phyloP scores from a whole-genome alignment of 345 rosid genomes.

The Physaria fendleri region DNA sequence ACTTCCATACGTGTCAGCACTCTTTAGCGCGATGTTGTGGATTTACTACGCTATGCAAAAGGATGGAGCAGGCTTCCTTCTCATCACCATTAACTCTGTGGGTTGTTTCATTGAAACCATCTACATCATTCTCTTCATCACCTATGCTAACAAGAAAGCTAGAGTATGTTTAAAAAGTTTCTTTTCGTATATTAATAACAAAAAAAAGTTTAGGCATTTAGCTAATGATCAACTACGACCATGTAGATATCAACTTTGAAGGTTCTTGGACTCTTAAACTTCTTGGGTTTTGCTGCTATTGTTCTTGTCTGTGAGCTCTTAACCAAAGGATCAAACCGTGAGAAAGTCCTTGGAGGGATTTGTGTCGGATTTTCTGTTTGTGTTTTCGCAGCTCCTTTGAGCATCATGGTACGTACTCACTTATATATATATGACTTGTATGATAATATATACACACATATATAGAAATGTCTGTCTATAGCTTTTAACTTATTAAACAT shows the following conservation, averaged over 20 bases:
- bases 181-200: not conserved
- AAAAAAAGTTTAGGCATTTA: not conserved
- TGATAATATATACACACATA: not conserved
- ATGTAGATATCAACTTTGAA: constrained; percentile 43
- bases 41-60: constrained; percentile 59
- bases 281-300: constrained; percentile 39
- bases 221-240: constrained; percentile 12
- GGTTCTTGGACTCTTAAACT: constrained; percentile 41
- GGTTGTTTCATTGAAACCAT: constrained; percentile 57
- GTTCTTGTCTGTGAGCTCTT: constrained; percentile 38
- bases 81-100: constrained; percentile 55
- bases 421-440: not conserved
- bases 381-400: constrained; percentile 58
- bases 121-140: constrained; percentile 52
- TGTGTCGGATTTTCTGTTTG: constrained; percentile 40
- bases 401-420: constrained; percentile 39
- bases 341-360: constrained; percentile 47
- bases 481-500: not conserved
- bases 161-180: constrained; percentile 36
- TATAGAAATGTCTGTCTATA: not conserved
- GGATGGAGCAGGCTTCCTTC: constrained; percentile 45
- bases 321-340: constrained; percentile 35
- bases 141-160: constrained; percentile 46
- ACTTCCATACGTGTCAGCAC: constrained; percentile 60
- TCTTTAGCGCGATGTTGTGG: constrained; percentile 64